Percentiles rank a stretch among this genome's conserved stretches.
These are phyloP conservation scores for Neurospora sp. DNA, from an alignment of 495 filamentous ascomycete species.

Conservation along the genomic window DNA sequence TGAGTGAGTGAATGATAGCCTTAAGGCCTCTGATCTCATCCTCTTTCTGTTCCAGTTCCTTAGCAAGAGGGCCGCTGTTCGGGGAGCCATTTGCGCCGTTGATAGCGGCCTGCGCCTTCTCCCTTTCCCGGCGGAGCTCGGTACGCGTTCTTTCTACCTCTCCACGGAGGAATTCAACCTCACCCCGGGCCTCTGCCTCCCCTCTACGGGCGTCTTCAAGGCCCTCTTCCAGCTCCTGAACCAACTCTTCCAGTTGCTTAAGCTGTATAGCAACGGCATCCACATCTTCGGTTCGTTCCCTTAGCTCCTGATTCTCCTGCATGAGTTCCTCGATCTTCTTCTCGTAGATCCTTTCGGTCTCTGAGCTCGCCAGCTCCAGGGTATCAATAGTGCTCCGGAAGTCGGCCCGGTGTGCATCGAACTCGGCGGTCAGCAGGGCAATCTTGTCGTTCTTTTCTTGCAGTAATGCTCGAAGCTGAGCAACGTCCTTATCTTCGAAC, in stretches of 20 bases:
- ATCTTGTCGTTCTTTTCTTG: conserved; percentile 98
- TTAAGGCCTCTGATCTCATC: conserved; percentile 96
- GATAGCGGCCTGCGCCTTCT: conserved; percentile 63
- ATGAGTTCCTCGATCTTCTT: conserved; percentile 82
- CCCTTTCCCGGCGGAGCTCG: conserved; percentile 81
- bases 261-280: conserved; percentile 82
- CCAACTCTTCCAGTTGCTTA: conserved; percentile 90
- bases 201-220: conserved; percentile 90
- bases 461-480: conserved; percentile 68
- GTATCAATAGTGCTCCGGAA: conserved; percentile 96
- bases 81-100: conserved; percentile 43
- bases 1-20: conserved; percentile 93
- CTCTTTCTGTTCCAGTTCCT: conserved; percentile 86
- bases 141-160: conserved; percentile 91
- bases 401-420: conserved; percentile 89
- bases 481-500: conserved; percentile 67
- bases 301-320: conserved; percentile 70
- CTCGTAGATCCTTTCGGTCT: conserved; percentile 97
- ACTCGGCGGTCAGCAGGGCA: conserved; percentile 80
- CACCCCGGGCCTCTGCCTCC: conserved; percentile 92
- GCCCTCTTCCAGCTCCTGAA: conserved; percentile 93
- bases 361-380: conserved; percentile 87
- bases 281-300: conserved; percentile 77
- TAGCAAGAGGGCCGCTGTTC: conserved; percentile 37
- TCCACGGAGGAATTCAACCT: conserved; percentile 91